A percentile compares a stretch with the other conserved stretches of the same genome.
Conservation (phyloP, 306 rosid species). For the Begonia peltatifolia region DNA sequence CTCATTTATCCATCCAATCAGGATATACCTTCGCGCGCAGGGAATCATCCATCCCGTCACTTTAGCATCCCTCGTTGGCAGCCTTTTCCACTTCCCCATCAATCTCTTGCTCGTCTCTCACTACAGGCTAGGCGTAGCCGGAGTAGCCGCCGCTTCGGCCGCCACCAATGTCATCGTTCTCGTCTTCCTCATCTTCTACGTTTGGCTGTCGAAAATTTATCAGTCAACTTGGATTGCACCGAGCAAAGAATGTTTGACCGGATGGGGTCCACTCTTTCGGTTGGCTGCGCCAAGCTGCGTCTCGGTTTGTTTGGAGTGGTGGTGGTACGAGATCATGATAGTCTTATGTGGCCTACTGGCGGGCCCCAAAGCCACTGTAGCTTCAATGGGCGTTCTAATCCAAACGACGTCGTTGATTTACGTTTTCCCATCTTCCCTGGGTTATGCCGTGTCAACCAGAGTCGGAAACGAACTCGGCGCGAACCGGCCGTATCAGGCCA, state of each 20-base stretch:
- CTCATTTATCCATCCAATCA: conserved; percentile 73
- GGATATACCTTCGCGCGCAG: conserved; percentile 86
- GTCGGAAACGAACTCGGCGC: conserved; percentile 87
- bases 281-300: conserved; percentile 81
- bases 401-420: conserved; percentile 83
- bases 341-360: conserved; percentile 54
- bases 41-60: conserved; percentile 63
- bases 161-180: conserved; percentile 43
- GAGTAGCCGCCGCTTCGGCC: conserved; percentile 68
- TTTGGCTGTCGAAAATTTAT: conserved; percentile 30
- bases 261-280: conserved; percentile 50
- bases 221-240: conserved; percentile 49
- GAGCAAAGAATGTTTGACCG: conserved; percentile 43
- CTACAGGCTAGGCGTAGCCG: conserved; percentile 36
- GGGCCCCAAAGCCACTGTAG: conserved; percentile 72
- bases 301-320: conserved; percentile 92
- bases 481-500: conserved; percentile 27
- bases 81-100: conserved; percentile 37
- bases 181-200: conserved; percentile 13
- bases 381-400: conserved; percentile 80
- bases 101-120: conserved; percentile 22
- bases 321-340: conserved; percentile 99
- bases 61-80: conserved; percentile 55
- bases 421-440: conserved; percentile 72
- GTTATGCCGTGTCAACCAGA: conserved; percentile 71